These are phyloP conservation scores for Nakazawaea pomicola DNA, from an alignment of 805 yeast genomes.

Conservation along the genomic window DNA sequence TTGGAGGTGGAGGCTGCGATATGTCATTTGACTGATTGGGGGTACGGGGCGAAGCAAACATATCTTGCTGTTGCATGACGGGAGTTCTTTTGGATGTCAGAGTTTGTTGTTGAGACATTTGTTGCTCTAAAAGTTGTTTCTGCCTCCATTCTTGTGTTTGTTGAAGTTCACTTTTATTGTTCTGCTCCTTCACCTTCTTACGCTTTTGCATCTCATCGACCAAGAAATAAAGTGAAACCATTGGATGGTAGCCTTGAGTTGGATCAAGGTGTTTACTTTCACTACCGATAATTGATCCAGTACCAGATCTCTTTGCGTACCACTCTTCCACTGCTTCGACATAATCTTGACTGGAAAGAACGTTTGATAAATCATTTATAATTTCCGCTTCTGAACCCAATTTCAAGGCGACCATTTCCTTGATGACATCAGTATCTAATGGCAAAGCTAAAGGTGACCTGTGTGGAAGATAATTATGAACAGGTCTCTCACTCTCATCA, in stretches of 20 bases:
- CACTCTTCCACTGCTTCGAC: slow-evolving; percentile 56
- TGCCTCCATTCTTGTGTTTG: slow-evolving; percentile 12
- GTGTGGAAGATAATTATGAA: slow-evolving; percentile 67
- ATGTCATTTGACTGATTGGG: slow-evolving; percentile 21
- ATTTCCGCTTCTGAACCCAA: slow-evolving; percentile 67
- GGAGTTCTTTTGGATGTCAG: too few species aligned
- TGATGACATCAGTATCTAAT: slow-evolving; percentile 59
- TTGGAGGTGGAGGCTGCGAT: slow-evolving; percentile 21
- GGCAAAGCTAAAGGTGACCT: slow-evolving; percentile 73
- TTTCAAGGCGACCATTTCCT: slow-evolving; percentile 73
- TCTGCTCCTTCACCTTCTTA: slow-evolving; percentile 54
- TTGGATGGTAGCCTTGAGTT: slow-evolving; percentile 81
- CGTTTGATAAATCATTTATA: slow-evolving; percentile 45
- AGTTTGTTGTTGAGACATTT: background rate
- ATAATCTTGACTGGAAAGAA: slow-evolving; percentile 65
- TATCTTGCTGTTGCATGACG: background rate
- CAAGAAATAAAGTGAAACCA: slow-evolving; percentile 78
- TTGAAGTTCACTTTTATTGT: slow-evolving; percentile 25
- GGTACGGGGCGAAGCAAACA: slow-evolving; percentile 10
- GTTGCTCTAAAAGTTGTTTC: slow-evolving; percentile 13
- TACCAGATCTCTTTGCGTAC: slow-evolving; percentile 29
- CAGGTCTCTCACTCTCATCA: slow-evolving; percentile 66
- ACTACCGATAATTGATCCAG: slow-evolving; percentile 10
- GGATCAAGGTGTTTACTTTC: slow-evolving; percentile 54
- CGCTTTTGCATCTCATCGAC: slow-evolving; percentile 81